These are phyloP conservation scores for Pseudogymnoascus verrucosus DNA, from an alignment of 2,329 filamentous ascomycete genomes.

Conservation along the genomic window DNA sequence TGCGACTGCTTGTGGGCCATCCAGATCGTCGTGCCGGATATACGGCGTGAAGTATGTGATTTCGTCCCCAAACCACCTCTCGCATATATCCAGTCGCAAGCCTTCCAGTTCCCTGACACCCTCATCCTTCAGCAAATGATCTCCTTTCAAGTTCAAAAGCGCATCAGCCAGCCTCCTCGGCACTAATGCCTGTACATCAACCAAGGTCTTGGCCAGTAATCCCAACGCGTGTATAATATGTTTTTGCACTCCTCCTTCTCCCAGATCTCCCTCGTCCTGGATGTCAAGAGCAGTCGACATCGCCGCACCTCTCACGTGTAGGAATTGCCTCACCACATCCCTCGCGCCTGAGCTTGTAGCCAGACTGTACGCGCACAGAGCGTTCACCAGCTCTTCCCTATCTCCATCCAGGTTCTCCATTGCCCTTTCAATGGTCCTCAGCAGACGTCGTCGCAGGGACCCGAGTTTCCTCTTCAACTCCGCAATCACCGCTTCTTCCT, in stretches of 20 bases:
- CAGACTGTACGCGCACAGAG: slow-evolving; percentile 74
- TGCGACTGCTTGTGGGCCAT: slow-evolving; percentile 49
- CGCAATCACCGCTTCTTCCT: slow-evolving; percentile 37
- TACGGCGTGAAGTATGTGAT: slow-evolving; percentile 81
- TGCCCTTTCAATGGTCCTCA: slow-evolving; percentile 61
- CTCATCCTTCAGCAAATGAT: slow-evolving; percentile 63
- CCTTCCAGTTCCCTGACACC: slow-evolving; percentile 59
- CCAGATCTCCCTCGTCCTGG: slow-evolving; percentile 36
- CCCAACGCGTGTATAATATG: slow-evolving; percentile 43
- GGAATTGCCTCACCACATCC: slow-evolving; percentile 72
- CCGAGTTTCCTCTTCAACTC: slow-evolving; percentile 56
- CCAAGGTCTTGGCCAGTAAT: slow-evolving; percentile 68
- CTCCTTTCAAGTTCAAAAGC: slow-evolving; percentile 59
- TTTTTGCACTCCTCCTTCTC: slow-evolving; percentile 44
- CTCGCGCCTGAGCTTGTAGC: slow-evolving; percentile 70
- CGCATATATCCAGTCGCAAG: slow-evolving; percentile 68
- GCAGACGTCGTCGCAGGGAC: slow-evolving; percentile 53
- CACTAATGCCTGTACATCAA: slow-evolving; percentile 68
- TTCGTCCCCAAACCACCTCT: slow-evolving; percentile 73
- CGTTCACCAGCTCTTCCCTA: slow-evolving; percentile 52
- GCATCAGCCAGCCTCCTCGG: slow-evolving; percentile 64
- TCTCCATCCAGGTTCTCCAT: slow-evolving; percentile 51
- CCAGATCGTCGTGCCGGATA: slow-evolving; percentile 71
- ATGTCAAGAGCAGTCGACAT: slow-evolving; percentile 54
- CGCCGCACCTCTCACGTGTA: slow-evolving; percentile 62